Percentiles rank a stretch among this genome's conserved stretches.
Conservation (phyloP, 73 alveolate species). For the Paramecium tetraurelia region DNA sequence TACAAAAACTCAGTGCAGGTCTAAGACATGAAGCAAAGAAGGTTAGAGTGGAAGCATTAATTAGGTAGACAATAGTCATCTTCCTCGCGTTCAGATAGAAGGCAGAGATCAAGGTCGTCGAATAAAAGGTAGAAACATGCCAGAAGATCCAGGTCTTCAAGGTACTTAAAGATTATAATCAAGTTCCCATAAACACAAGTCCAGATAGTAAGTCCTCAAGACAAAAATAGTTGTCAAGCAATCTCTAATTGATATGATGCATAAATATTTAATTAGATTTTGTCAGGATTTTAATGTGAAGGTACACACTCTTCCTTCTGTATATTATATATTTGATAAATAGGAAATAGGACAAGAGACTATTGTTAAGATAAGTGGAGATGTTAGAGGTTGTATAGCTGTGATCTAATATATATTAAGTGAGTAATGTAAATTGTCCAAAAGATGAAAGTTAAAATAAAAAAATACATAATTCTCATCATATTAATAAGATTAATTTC, state of each 20-base stretch:
- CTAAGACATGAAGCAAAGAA: neutral
- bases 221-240: neutral
- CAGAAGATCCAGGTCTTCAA: neutral
- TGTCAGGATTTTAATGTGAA: neutral
- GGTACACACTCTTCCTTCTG: neutral
- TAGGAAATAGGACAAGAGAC: neutral
- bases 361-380: neutral
- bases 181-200: neutral
- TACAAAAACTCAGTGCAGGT: conserved; percentile 47
- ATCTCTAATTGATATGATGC: neutral
- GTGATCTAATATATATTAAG: neutral
- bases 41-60: neutral
- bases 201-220: neutral
- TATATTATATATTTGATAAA: neutral
- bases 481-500: conserved; percentile 8
- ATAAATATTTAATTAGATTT: neutral
- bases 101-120: conserved; percentile 17
- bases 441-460: neutral
- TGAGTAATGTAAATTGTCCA: neutral
- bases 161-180: neutral
- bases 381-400: neutral
- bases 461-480: neutral
- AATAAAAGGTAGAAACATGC: neutral
- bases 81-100: conserved; percentile 7
- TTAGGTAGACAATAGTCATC: neutral